Conservation (phyloP, 176 grass and related monocot species). For the Oryza glumipatula region DNA sequence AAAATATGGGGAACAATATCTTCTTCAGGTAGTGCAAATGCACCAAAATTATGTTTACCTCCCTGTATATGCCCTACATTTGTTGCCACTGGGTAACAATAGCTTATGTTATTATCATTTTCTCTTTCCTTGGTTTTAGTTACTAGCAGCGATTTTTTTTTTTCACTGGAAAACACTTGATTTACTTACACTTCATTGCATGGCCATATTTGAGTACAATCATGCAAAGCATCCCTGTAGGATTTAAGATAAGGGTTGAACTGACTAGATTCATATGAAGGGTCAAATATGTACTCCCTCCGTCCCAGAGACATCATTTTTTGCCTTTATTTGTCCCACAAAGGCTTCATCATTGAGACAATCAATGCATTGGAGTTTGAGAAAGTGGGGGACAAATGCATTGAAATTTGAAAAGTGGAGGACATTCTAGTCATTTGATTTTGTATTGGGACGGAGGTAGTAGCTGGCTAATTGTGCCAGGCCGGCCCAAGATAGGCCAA, state of each 20-base stretch:
- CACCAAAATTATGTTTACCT: constrained; percentile 24
- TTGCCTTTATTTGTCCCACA: too few species aligned
- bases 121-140: constrained; percentile 8
- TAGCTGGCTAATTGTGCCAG: too few species aligned
- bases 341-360: too few species aligned
- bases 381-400: too few species aligned
- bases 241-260: constrained; percentile 1
- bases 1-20: constrained; percentile 87
- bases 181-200: not conserved
- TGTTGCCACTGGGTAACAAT: constrained; percentile 3
- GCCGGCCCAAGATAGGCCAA: too few species aligned
- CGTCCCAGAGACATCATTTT: too few species aligned
- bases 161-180: constrained; percentile 4
- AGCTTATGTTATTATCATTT: constrained; percentile 19
- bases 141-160: constrained; percentile 18
- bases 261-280: not conserved
- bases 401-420: too few species aligned
- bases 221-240: not conserved
- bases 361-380: too few species aligned
- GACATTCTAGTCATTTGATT: too few species aligned
- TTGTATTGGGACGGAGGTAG: too few species aligned
- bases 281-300: not conserved
- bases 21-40: constrained; percentile 69
- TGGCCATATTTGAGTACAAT: constrained; percentile 1
- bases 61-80: not conserved